Evolutionary conservation across 208 protist species (phyloP).

Genomic region (Naegleria lovaniensis): DNA sequence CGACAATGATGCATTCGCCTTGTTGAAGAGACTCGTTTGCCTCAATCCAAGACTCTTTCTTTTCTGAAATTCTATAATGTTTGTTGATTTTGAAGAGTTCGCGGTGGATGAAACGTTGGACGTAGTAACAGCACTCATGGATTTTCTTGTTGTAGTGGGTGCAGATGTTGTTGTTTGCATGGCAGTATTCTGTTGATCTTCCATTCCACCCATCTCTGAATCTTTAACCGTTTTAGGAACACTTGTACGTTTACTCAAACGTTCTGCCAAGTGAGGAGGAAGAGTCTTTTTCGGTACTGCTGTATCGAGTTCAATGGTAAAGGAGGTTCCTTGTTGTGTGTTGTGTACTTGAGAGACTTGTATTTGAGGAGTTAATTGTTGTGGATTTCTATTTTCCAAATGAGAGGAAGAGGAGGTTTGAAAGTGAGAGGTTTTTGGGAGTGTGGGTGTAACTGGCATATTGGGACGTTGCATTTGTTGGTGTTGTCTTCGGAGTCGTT

Average conservation of each 20-base stretch:
- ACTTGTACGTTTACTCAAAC: background rate
- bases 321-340: background rate
- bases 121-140: background rate
- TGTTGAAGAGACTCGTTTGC: no score
- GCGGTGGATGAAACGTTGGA: background rate
- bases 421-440: no score
- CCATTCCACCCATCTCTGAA: background rate
- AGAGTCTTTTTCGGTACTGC: background rate
- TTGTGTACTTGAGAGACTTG: no score
- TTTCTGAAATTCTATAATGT: background rate
- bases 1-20: background rate
- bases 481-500: background rate
- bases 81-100: no score
- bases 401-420: no score
- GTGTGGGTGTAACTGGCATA: background rate
- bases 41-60: background rate
- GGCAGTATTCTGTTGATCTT: background rate
- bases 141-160: background rate
- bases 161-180: background rate
- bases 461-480: background rate
- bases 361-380: background rate
- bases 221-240: background rate
- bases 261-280: background rate
- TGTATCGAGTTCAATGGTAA: background rate
- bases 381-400: background rate